Evolutionary conservation across 1,284 basidiomycete genomes (phyloP).

Genomic region (Gymnopus androsaceus): DNA sequence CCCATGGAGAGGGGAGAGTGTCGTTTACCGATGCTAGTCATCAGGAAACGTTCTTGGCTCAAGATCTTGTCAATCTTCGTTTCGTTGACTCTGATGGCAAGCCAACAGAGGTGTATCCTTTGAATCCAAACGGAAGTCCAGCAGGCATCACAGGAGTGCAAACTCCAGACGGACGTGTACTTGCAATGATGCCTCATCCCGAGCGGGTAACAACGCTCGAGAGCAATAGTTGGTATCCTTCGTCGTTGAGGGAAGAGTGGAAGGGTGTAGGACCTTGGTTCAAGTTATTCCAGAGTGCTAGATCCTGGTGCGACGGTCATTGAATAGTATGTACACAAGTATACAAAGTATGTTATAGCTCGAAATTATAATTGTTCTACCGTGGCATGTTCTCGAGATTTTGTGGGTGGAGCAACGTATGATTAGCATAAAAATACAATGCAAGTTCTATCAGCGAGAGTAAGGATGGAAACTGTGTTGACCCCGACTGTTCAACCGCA

Average conservation of each 20-base stretch:
- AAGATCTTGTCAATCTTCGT: conserved; percentile 67
- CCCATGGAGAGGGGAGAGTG: conserved; percentile 93
- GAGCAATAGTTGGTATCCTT: conserved; percentile 86
- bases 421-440: neutral
- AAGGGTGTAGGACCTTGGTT: conserved; percentile 89
- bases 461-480: conserved; percentile 66
- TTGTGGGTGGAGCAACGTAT: too few species aligned
- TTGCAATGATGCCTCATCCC: conserved; percentile 96
- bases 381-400: too few species aligned
- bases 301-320: conserved; percentile 50
- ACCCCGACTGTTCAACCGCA: conserved; percentile 54
- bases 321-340: neutral
- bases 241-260: conserved; percentile 53
- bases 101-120: conserved; percentile 80
- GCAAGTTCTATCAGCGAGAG: conserved; percentile 37
- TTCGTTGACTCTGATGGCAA: conserved; percentile 74
- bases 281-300: conserved; percentile 92
- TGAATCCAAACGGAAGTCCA: conserved; percentile 93
- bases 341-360: neutral
- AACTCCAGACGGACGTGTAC: conserved; percentile 82
- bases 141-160: conserved; percentile 89
- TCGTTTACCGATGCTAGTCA: conserved; percentile 58
- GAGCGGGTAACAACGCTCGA: conserved; percentile 79
- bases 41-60: conserved; percentile 42
- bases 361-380: neutral